phyloP scores from a whole-genome alignment of 2,329 filamentous ascomycete genomes.

The Hirsutella thompsonii region DNA sequence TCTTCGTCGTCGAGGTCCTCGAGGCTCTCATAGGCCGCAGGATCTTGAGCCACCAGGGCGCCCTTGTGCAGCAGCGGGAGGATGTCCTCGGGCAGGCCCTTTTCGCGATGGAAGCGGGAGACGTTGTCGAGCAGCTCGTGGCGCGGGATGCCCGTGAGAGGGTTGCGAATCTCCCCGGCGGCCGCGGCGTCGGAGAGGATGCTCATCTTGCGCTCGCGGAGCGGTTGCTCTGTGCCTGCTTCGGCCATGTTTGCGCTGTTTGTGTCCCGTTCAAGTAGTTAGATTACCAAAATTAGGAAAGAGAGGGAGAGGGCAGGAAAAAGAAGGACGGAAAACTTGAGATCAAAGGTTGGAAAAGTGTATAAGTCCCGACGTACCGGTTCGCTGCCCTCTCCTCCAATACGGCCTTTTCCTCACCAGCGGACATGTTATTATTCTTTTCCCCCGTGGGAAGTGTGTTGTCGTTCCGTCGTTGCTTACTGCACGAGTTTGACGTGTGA shows the following conservation, averaged over 20 bases:
- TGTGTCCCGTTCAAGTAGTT: too few species aligned
- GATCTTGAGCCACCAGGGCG: conserved; percentile 22
- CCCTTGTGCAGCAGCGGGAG: conserved; percentile 26
- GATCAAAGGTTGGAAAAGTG: too few species aligned
- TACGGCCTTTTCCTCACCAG: too few species aligned
- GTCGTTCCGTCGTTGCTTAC: too few species aligned
- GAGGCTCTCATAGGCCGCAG: conserved; percentile 18
- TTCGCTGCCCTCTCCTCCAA: too few species aligned
- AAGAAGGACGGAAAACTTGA: too few species aligned
- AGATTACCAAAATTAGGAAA: too few species aligned
- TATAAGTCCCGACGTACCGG: too few species aligned
- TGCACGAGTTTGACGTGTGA: too few species aligned
- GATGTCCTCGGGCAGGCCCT: conserved; percentile 30
- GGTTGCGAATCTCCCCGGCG: conserved; percentile 27
- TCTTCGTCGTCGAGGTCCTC: conserved; percentile 17
- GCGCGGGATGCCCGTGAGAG: conserved; percentile 35
- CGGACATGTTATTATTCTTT: too few species aligned
- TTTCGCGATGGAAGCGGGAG: conserved; percentile 35
- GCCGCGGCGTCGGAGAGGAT: conserved; percentile 10
- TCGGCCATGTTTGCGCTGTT: neutral
- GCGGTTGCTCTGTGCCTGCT: neutral
- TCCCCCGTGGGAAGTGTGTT: too few species aligned
- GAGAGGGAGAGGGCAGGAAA: too few species aligned
- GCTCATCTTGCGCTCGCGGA: neutral
- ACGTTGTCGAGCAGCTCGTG: conserved; percentile 40